phyloP scores from a whole-genome alignment of 371 early-diverging fungal species.

The Coemansia linderi region DNA sequence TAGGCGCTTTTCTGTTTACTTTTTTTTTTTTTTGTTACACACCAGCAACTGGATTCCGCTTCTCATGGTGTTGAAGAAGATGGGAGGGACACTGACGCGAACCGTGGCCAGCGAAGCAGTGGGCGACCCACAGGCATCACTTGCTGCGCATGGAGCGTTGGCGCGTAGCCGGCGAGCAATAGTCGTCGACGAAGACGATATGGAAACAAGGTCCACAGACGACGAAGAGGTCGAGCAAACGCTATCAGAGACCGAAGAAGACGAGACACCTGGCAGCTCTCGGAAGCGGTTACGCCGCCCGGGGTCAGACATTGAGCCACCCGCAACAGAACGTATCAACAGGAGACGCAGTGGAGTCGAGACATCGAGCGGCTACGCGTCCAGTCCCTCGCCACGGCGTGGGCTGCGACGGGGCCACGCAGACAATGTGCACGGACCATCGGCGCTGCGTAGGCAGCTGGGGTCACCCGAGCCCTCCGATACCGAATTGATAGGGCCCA shows the following conservation, averaged over 20 bases:
- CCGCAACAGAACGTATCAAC: background rate
- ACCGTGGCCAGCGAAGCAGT: background rate
- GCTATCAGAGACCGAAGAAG: constrained; percentile 11
- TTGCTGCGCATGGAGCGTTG: background rate
- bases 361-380: constrained; percentile 29
- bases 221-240: constrained; percentile 39
- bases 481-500: too few relatives aligned
- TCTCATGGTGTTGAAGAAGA: constrained; percentile 5
- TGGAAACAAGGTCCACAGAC: background rate
- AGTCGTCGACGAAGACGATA: constrained; percentile 24
- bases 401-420: constrained; percentile 35
- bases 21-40: background rate
- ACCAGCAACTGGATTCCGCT: background rate
- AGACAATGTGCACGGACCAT: constrained; percentile 18
- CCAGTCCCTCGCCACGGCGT: constrained; percentile 32
- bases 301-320: background rate
- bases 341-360: background rate
- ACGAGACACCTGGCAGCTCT: background rate
- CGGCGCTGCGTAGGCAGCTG: constrained; percentile 10
- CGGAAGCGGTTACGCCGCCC: background rate
- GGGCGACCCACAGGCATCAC: background rate
- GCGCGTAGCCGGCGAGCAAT: constrained; percentile 5
- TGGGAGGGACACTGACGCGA: constrained; percentile 7
- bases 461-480: background rate
- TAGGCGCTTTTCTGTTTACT: background rate